phyloP scores from a whole-genome alignment of 768 basidiomycete genomes.

The Harrya chromipes region DNA sequence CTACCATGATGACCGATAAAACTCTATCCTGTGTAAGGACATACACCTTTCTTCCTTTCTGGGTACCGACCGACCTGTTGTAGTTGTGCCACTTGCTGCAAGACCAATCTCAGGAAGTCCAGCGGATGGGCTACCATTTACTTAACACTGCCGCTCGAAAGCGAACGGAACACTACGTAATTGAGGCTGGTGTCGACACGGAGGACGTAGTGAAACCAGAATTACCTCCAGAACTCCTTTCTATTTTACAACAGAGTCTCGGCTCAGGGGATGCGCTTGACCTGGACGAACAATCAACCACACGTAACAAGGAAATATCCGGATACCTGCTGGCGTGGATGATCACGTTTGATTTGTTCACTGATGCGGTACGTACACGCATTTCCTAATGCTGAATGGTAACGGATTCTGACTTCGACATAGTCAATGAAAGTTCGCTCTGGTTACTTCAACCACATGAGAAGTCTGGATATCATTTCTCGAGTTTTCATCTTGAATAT shows the following conservation, averaged over 20 bases:
- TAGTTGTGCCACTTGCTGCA: slow-evolving; percentile 81
- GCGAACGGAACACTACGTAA: slow-evolving; percentile 78
- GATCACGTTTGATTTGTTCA: slow-evolving; percentile 82
- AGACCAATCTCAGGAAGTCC: slow-evolving; percentile 62
- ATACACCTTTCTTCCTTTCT: background rate
- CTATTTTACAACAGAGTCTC: slow-evolving; percentile 53
- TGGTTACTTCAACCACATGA: slow-evolving; percentile 83
- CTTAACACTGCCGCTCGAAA: slow-evolving; percentile 66
- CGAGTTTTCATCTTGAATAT: slow-evolving; percentile 68
- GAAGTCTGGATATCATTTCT: slow-evolving; percentile 62
- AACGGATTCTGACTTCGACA: background rate
- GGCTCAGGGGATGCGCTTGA: slow-evolving; percentile 39
- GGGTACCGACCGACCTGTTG: background rate
- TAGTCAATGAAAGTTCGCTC: slow-evolving; percentile 88
- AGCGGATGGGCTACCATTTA: slow-evolving; percentile 74
- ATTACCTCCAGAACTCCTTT: slow-evolving; percentile 66
- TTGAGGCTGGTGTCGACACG: slow-evolving; percentile 80
- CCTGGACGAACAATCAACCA: slow-evolving; percentile 37
- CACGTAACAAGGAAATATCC: slow-evolving; percentile 42
- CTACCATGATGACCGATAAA: slow-evolving; percentile 56
- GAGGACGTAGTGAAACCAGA: slow-evolving; percentile 51
- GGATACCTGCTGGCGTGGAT: slow-evolving; percentile 86
- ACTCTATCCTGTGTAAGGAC: slow-evolving; percentile 59
- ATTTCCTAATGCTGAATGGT: no score
- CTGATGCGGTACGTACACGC: slow-evolving; percentile 63